A percentile compares a stretch with the other conserved stretches of the same genome.
These are phyloP conservation scores for Wickerhamiella lipophila DNA, from an alignment of 805 yeast species.

Conservation along the genomic window DNA sequence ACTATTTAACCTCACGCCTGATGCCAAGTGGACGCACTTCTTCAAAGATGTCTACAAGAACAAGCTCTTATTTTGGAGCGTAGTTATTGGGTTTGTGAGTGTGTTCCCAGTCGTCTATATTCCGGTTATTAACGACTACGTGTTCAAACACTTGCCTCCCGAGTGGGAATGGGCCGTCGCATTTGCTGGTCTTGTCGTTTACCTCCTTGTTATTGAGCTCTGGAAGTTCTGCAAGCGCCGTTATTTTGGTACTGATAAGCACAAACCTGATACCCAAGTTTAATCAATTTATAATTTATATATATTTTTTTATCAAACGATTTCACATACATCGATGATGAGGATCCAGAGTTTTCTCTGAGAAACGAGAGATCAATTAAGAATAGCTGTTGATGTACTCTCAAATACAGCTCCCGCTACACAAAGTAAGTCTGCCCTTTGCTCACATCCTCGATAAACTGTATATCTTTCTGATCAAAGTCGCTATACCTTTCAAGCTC, in stretches of 20 bases:
- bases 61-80: constrained; percentile 71
- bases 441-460: constrained; percentile 64
- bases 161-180: constrained; percentile 74
- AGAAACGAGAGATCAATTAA: too few species aligned
- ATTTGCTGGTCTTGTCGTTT: constrained; percentile 42
- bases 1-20: constrained; percentile 57
- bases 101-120: constrained; percentile 76
- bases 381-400: neutral
- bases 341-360: too few species aligned
- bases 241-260: constrained; percentile 33
- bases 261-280: neutral
- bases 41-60: constrained; percentile 57
- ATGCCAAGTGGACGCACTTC: constrained; percentile 46
- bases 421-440: constrained; percentile 6
- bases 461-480: constrained; percentile 68
- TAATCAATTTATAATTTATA: neutral
- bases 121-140: constrained; percentile 71
- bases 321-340: too few species aligned
- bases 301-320: neutral
- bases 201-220: constrained; percentile 47
- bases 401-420: neutral
- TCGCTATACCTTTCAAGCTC: constrained; percentile 72
- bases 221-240: constrained; percentile 58
- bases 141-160: constrained; percentile 60
- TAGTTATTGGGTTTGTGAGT: constrained; percentile 52